Evolutionary conservation across 306 rosid species (phyloP).

Genomic region (Canavalia ensiformis): DNA sequence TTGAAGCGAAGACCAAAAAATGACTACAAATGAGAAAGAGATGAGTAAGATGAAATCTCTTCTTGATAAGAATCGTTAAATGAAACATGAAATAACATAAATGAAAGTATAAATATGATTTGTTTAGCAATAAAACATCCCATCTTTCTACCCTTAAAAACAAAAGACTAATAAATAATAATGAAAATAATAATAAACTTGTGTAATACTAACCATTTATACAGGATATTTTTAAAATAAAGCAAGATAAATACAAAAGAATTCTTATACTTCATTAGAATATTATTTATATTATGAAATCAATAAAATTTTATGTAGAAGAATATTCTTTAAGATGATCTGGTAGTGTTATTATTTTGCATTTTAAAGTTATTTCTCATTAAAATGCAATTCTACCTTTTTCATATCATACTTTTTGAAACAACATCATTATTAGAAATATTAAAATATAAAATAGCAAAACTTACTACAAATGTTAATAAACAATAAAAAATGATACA

Average conservation of each 20-base stretch:
- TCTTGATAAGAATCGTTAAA: constrained; percentile 96
- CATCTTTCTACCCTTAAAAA: background rate
- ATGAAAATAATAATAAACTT: constrained; percentile 16
- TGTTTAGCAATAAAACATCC: constrained; percentile 26
- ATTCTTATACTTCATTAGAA: constrained; percentile 33
- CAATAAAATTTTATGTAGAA: constrained; percentile 13
- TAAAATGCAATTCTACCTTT: constrained; percentile 44
- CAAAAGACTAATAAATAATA: background rate
- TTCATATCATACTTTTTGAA: constrained; percentile 84
- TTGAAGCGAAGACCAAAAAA: constrained; percentile 99
- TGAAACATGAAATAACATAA: constrained; percentile 95
- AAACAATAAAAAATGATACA: constrained; percentile 89
- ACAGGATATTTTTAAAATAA: constrained; percentile 29
- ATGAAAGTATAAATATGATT: constrained; percentile 69
- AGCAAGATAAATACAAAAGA: constrained; percentile 9
- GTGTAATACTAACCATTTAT: constrained; percentile 26
- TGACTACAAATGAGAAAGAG: constrained; percentile 95
- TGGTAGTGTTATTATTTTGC: constrained; percentile 28
- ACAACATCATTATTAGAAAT: constrained; percentile 74
- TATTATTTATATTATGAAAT: constrained; percentile 11
- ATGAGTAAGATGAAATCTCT: constrained; percentile 99
- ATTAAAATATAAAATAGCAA: constrained; percentile 73
- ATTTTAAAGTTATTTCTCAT: constrained; percentile 40
- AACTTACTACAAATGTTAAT: constrained; percentile 70
- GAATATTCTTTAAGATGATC: constrained; percentile 13